phyloP scores from a whole-genome alignment of 257 asterid species.

The Misopates orontium region DNA sequence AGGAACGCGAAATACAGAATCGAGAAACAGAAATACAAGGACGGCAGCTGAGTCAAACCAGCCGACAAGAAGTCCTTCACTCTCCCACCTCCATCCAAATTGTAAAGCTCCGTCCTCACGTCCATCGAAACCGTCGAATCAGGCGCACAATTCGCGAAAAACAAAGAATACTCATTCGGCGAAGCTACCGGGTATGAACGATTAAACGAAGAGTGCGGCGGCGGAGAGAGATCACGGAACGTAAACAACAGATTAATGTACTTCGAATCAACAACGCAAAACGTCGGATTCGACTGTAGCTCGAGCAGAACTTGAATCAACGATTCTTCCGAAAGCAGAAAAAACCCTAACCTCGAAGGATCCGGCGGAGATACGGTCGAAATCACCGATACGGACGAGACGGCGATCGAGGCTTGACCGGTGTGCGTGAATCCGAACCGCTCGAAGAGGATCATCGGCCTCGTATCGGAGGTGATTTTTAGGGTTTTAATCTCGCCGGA shows the following conservation, averaged over 20 bases:
- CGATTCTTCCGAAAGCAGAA: conserved; percentile 85
- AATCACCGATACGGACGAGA: conserved; percentile 69
- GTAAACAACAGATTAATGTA: conserved; percentile 59
- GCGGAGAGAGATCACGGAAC: conserved; percentile 83
- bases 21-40: conserved; percentile 65
- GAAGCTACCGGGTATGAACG: conserved; percentile 63
- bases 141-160: conserved; percentile 90
- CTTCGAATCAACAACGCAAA: conserved; percentile 86
- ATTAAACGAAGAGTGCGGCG: conserved; percentile 66
- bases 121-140: conserved; percentile 82
- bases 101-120: conserved; percentile 82
- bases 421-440: conserved; percentile 95
- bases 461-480: conserved; percentile 61
- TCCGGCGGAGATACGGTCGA: conserved; percentile 55
- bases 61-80: conserved; percentile 79
- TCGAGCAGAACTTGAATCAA: conserved; percentile 75
- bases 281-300: conserved; percentile 65
- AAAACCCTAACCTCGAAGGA: conserved; percentile 73
- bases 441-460: conserved; percentile 87
- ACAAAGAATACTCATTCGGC: conserved; percentile 83
- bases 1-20: conserved; percentile 57
- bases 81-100: conserved; percentile 61
- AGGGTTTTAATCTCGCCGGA: conserved; percentile 80
- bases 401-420: conserved; percentile 67
- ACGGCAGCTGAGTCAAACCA: conserved; percentile 83